These are phyloP conservation scores for Cytospora chrysosperma DNA, from an alignment of 2,329 filamentous ascomycete genomes.

Conservation along the genomic window DNA sequence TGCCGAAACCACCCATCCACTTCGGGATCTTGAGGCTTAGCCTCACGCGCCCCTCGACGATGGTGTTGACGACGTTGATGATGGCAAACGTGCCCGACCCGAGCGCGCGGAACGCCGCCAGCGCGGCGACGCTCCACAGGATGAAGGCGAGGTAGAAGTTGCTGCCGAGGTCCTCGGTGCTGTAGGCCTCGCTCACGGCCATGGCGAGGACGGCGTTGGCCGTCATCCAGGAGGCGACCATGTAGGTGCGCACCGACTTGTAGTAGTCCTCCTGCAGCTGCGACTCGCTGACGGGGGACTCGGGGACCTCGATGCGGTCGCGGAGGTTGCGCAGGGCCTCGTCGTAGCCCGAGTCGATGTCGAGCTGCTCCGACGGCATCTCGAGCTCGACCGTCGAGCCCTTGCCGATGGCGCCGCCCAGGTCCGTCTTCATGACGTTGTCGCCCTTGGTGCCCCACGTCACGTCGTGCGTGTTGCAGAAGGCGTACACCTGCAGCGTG, in stretches of 20 bases:
- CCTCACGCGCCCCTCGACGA: conserved; percentile 80
- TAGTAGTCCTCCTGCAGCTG: conserved; percentile 99
- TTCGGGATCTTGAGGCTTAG: conserved; percentile 55
- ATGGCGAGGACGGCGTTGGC: conserved; percentile 91
- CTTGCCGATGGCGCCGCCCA: conserved; percentile 79
- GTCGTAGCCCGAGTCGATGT: conserved; percentile 97
- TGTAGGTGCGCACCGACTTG: conserved; percentile 93
- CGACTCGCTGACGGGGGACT: conserved; percentile 60
- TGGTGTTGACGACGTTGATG: conserved; percentile 77
- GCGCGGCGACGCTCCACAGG: conserved; percentile 81
- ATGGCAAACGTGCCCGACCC: conserved; percentile 80
- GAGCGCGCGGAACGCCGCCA: conserved; percentile 85
- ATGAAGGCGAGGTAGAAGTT: conserved; percentile 94
- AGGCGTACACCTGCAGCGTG: conserved; percentile 95
- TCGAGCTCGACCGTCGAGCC: conserved; percentile 86
- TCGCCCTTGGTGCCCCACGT: conserved; percentile 99
- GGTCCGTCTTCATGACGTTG: conserved; percentile 89
- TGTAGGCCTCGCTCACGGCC: conserved; percentile 86
- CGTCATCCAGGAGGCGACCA: conserved; percentile 94
- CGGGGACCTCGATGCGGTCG: conserved; percentile 81
- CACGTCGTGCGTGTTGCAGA: conserved; percentile 98
- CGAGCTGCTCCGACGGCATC: conserved; percentile 96
- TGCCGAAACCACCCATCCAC: conserved; percentile 47
- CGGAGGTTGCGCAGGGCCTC: conserved; percentile 94
- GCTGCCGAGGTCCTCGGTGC: conserved; percentile 64